Percentiles rank a stretch among this genome's conserved stretches.
These are phyloP conservation scores for Scenedesmus sp. DNA, from an alignment of 163 green algal genomes.

Conservation along the genomic window DNA sequence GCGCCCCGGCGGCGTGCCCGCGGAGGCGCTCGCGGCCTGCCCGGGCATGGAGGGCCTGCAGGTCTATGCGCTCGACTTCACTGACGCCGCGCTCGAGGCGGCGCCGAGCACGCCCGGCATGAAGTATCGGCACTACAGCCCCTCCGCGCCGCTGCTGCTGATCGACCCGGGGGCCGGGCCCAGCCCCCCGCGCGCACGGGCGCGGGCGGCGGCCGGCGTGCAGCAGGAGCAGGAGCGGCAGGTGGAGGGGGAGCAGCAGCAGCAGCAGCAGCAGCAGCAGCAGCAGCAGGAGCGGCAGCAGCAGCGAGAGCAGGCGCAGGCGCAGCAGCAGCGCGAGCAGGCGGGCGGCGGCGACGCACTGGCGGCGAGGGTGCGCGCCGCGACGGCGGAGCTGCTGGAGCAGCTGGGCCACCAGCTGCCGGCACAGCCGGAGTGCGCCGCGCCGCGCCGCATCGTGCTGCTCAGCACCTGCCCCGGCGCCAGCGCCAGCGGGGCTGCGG, in stretches of 20 bases:
- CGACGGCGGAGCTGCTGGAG: too few species aligned
- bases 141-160: constrained; percentile 53
- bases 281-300: constrained; percentile 22
- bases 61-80: constrained; percentile 58
- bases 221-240: constrained; percentile 11
- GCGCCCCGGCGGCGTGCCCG: constrained; percentile 60
- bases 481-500: too few species aligned
- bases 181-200: too few species aligned
- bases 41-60: constrained; percentile 43
- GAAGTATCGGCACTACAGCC: constrained; percentile 76
- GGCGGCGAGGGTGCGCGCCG: too few species aligned
- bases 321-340: neutral
- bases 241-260: constrained; percentile 9
- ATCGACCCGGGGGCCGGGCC: too few species aligned
- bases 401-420: neutral
- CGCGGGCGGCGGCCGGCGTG: neutral
- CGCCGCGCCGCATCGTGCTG: neutral
- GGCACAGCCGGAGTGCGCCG: neutral
- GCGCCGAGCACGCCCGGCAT: constrained; percentile 66
- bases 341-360: neutral
- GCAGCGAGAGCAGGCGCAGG: neutral
- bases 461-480: constrained; percentile 5
- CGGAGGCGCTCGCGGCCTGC: constrained; percentile 49
- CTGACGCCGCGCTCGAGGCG: constrained; percentile 55
- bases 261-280: constrained; percentile 5